A percentile compares a stretch with the other conserved stretches of the same genome.
These are phyloP conservation scores for Lecanicillium sp. DNA, from an alignment of 2,329 filamentous ascomycete species.

Conservation along the genomic window DNA sequence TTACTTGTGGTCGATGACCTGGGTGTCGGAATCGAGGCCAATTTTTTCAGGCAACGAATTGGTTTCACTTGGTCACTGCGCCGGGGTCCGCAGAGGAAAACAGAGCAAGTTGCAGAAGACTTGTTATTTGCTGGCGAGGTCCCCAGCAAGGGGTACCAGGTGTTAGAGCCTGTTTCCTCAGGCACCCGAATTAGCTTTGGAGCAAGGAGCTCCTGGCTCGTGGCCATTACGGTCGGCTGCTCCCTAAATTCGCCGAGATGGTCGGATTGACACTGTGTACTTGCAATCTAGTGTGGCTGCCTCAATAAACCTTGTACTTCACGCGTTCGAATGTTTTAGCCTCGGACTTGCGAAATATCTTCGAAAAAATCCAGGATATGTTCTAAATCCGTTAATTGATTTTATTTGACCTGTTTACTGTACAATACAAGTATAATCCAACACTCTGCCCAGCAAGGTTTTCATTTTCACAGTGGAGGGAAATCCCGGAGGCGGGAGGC, in stretches of 20 bases:
- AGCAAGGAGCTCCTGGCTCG: constrained; percentile 1
- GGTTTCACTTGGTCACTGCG: not conserved
- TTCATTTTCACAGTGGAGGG: not conserved
- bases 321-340: too few species aligned
- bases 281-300: not conserved
- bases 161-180: constrained; percentile 10
- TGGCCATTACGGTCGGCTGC: constrained; percentile 10
- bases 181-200: constrained; percentile 4
- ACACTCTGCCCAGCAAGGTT: not conserved
- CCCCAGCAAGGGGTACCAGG: not conserved
- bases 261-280: constrained; percentile 14
- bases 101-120: not conserved
- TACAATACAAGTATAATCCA: too few species aligned
- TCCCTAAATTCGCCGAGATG: constrained; percentile 14
- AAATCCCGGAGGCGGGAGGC: constrained; percentile 9
- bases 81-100: not conserved
- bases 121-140: not conserved
- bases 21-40: not conserved
- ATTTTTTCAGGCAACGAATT: not conserved
- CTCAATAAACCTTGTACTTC: not conserved
- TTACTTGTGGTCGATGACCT: not conserved
- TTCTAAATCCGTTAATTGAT: too few species aligned
- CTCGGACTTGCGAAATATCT: too few species aligned
- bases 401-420: not conserved
- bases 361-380: too few species aligned